Evolutionary conservation across 2,329 filamentous ascomycete species (phyloP), one percentile per base, ranked within the genome.

Genomic region (Sporothrix curviconia): DNA sequence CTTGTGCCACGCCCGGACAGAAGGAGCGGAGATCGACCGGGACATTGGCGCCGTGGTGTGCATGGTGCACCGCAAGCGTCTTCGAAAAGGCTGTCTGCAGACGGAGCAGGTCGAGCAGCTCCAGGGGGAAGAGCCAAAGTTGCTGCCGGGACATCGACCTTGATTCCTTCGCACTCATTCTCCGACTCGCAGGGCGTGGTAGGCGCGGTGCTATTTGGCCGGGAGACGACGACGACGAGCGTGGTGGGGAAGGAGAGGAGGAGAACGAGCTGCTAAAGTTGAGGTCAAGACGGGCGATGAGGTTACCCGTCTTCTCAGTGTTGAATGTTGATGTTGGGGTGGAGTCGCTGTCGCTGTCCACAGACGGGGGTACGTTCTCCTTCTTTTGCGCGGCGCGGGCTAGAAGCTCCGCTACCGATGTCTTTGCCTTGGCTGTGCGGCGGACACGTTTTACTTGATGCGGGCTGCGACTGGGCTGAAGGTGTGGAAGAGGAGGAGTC

Each of bases 21-120:
- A 91, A 57, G 30, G 77, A 73, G 36, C 78, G 75, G 44, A 90
- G 69, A 64, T 90, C 85, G 24, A 84, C 80, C 0, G 88, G 84
- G 0, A 81, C 76, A 47, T 77, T 74, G 30, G 74, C 72, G 59
- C 85, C 84, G 68, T 86, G 83, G 70, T 92, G 87, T 1, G 85
- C 85, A 60, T 83, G 79, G 65, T 90, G 86, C 9, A 91, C 72
- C 0, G 81, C 79, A 24, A 90, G 73, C 0, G 86, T 84, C 65
- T 85, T 84, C 58, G 89, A 75, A 63, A 91, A 87, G 11, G 84
- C 78, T 40, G 76, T 75, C 68, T 90, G 83, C 25, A 92, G 74
- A 57, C 79, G 73, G 52, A 88, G 71, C 15, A 90, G 74, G 50
- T 87, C 81, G 58, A 76, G 68, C 40, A 84, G 71, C 64, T 83